Conservation (phyloP, 1,284 basidiomycete species). For the Puccinia hordei region DNA sequence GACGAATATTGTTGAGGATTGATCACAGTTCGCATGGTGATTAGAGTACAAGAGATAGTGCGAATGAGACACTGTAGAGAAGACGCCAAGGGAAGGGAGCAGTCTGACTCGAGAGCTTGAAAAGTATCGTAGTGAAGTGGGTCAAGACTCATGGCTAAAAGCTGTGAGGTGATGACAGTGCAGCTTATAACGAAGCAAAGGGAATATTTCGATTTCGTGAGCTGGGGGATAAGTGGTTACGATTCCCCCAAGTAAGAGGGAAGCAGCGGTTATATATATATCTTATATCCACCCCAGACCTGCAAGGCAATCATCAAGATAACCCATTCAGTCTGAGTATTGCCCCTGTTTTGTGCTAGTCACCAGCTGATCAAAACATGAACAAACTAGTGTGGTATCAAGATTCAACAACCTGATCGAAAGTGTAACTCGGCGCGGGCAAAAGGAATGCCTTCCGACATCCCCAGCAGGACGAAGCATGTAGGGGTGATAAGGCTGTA, state of each 20-base stretch:
- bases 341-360: constrained; percentile 4
- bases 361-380: constrained; percentile 2
- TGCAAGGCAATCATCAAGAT: neutral
- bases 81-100: neutral
- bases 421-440: constrained; percentile 17
- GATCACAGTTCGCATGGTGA: constrained; percentile 7
- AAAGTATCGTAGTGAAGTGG: constrained; percentile 18
- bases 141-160: neutral
- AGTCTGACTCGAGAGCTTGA: constrained; percentile 11
- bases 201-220: neutral
- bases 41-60: constrained; percentile 11
- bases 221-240: neutral
- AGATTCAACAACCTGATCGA: neutral
- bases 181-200: neutral
- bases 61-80: constrained; percentile 9
- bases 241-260: too few relatives aligned
- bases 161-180: neutral
- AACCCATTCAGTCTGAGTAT: constrained; percentile 1
- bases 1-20: neutral
- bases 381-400: neutral
- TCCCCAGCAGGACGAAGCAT: constrained; percentile 9
- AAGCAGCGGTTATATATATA: too few relatives aligned
- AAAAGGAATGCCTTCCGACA: constrained; percentile 7
- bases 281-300: neutral
- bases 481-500: neutral